Evolutionary conservation across 1,139 yeast genomes (phyloP).

Genomic region (Saccharomyces pastorianus): DNA sequence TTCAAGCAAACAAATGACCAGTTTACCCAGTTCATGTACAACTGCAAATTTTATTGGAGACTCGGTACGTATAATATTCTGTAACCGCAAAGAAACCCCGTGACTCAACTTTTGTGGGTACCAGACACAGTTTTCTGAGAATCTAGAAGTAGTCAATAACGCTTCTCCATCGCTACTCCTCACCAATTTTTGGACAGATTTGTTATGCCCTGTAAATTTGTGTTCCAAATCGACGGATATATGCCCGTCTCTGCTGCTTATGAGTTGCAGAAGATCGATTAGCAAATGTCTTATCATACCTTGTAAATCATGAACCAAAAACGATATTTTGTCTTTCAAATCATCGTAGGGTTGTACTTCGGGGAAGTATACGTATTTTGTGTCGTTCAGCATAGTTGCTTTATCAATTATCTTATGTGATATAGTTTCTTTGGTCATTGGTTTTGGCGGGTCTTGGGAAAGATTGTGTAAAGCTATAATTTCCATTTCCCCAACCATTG

Average conservation of each 20-base stretch:
- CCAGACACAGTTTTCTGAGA: slow-evolving; percentile 60
- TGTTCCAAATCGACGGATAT: slow-evolving; percentile 33
- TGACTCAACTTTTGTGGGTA: slow-evolving; percentile 29
- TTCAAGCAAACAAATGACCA: slow-evolving; percentile 39
- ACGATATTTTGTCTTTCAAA: slow-evolving; percentile 32
- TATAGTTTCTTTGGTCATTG: slow-evolving; percentile 26
- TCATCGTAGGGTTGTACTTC: slow-evolving; percentile 29
- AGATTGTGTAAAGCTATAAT: slow-evolving; percentile 47
- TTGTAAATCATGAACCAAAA: slow-evolving; percentile 43
- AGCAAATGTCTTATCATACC: slow-evolving; percentile 44
- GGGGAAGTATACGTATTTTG: slow-evolving; percentile 31
- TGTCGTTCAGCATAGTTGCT: slow-evolving; percentile 28
- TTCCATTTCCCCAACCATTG: slow-evolving; percentile 39
- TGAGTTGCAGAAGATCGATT: slow-evolving; percentile 31
- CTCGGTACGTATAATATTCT: slow-evolving; percentile 31
- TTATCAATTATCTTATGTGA: slow-evolving; percentile 19
- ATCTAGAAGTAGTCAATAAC: slow-evolving; percentile 44
- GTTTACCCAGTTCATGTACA: slow-evolving; percentile 48
- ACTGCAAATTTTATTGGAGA: slow-evolving; percentile 43
- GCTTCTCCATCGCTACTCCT: slow-evolving; percentile 60
- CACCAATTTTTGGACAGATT: slow-evolving; percentile 59
- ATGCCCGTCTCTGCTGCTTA: slow-evolving; percentile 4
- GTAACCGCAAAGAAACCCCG: slow-evolving; percentile 30
- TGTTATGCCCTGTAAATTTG: slow-evolving; percentile 77
- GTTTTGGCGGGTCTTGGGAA: slow-evolving; percentile 41